Evolutionary conservation across 768 basidiomycete species (phyloP), one percentile per base, ranked within the genome.

Genomic region (Leccinum arenicola): DNA sequence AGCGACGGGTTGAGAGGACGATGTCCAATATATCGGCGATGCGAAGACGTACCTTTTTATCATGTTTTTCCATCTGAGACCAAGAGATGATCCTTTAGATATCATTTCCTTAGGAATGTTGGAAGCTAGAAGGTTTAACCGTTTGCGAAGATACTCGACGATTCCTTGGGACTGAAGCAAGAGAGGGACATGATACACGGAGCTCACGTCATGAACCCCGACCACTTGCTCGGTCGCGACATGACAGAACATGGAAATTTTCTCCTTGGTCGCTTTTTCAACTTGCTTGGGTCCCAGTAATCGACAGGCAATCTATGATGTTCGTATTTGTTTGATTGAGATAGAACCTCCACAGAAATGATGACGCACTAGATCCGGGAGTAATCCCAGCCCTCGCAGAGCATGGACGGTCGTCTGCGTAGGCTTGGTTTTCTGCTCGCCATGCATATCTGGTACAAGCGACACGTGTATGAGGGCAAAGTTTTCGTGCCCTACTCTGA

Each of bases 241-340:
- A 68, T 99, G 96, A 75, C 96, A 98, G 82, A 98, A 98, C 95
- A 98, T 98, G 61, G 93, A 94, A 45, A 99, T 96, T 74, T 99
- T 99, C 68, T 88, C 83, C 75, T 95, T 96, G 36, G 95, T 96
- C 0, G 90, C 82, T 15, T 84, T 80, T 55, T 88, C 84, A n/a
- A 99, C 80, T 0, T 91, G 88, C 61, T 90, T 82, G 19, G 89
- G 86, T 60, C 89, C 86, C 54, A 91, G 77, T 33, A 94, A 77
- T 43, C 96, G 88, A 73, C 96, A 98, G 0, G 96, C 96, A 67
- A 99, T 96, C 95, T 97, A 35, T 38, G 21, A 31, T 10, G 10
- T 50, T 12, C 12, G 33, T 52, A 19, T 29, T 12, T 51, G 25
- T 7, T 12, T 50, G 19, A 31, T 27, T 54, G 54, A 35, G 21